Conservation (phyloP, 306 rosid genomes). For the Cicer judaicum region DNA sequence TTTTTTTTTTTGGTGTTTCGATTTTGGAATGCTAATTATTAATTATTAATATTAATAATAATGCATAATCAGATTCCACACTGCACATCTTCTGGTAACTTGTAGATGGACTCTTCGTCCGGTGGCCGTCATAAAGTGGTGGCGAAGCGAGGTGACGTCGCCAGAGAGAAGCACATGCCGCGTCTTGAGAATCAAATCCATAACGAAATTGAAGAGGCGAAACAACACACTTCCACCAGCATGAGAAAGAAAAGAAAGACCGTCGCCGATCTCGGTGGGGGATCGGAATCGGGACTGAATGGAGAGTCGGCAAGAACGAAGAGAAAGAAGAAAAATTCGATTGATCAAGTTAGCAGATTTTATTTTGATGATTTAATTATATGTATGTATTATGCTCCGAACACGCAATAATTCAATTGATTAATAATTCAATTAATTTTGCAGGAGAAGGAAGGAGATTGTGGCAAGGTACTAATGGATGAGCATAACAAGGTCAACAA, state of each 20-base stretch:
- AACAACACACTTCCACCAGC: neutral
- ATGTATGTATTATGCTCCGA: too few species aligned
- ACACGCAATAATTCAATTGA: neutral
- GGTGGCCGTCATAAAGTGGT: constrained; percentile 49
- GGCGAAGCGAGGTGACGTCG: constrained; percentile 34
- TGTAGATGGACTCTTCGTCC: constrained; percentile 35
- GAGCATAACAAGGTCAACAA: constrained; percentile 26
- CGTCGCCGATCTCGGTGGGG: constrained; percentile 16
- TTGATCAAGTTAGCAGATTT: constrained; percentile 25
- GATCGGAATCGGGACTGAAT: constrained; percentile 42
- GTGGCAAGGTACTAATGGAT: constrained; percentile 1
- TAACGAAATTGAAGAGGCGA: neutral
- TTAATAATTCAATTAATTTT: neutral
- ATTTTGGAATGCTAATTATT: neutral
- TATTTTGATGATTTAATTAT: neutral
- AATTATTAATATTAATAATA: neutral
- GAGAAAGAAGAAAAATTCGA: constrained; percentile 26
- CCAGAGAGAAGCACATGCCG: constrained; percentile 49
- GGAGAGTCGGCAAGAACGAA: constrained; percentile 17
- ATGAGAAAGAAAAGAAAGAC: constrained; percentile 38
- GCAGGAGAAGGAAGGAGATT: constrained; percentile 23
- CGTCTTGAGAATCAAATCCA: constrained; percentile 25
- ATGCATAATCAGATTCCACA: constrained; percentile 21
- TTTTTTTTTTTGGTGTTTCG: neutral
- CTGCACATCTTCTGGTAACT: neutral